phyloP scores from a whole-genome alignment of 306 rosid genomes.

The Inga laurina region DNA sequence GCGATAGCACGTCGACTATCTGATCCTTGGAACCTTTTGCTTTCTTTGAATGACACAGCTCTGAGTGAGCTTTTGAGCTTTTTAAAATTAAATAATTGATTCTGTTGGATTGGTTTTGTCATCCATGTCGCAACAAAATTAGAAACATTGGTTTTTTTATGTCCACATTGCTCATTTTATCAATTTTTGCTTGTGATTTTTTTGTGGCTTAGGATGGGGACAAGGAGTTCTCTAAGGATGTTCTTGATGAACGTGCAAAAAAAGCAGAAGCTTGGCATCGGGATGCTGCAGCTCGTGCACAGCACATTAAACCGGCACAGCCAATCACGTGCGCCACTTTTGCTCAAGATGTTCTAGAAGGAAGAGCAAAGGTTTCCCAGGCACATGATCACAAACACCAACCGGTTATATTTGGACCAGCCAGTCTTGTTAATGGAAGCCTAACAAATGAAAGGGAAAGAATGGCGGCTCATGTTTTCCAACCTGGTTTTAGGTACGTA shows the following conservation, averaged over 20 bases:
- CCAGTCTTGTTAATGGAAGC: slow-evolving; percentile 82
- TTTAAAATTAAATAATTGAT: neutral
- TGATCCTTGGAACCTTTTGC: slow-evolving; percentile 17
- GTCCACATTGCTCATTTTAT: neutral
- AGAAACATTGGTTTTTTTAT: neutral
- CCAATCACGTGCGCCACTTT: slow-evolving; percentile 97
- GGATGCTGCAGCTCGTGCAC: slow-evolving; percentile 62
- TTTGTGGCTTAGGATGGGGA: slow-evolving; percentile 66
- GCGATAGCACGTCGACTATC: neutral
- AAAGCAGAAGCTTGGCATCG: slow-evolving; percentile 90
- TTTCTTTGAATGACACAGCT: neutral
- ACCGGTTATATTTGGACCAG: slow-evolving; percentile 90
- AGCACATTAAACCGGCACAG: slow-evolving; percentile 57
- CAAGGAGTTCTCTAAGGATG: slow-evolving; percentile 60
- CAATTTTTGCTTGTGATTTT: slow-evolving; percentile 18
- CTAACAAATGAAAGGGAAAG: slow-evolving; percentile 80
- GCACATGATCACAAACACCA: slow-evolving; percentile 94
- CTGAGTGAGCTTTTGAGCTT: neutral
- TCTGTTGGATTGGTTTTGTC: slow-evolving; percentile 2
- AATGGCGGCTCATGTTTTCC: slow-evolving; percentile 93
- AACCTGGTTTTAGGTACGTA: slow-evolving; percentile 71
- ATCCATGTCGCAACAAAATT: neutral
- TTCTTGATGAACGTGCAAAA: slow-evolving; percentile 79
- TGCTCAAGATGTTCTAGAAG: slow-evolving; percentile 98
- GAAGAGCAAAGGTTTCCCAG: slow-evolving; percentile 79